These are phyloP conservation scores for Orobanche coerulescens DNA, from an alignment of 257 asterid species.

Conservation along the genomic window DNA sequence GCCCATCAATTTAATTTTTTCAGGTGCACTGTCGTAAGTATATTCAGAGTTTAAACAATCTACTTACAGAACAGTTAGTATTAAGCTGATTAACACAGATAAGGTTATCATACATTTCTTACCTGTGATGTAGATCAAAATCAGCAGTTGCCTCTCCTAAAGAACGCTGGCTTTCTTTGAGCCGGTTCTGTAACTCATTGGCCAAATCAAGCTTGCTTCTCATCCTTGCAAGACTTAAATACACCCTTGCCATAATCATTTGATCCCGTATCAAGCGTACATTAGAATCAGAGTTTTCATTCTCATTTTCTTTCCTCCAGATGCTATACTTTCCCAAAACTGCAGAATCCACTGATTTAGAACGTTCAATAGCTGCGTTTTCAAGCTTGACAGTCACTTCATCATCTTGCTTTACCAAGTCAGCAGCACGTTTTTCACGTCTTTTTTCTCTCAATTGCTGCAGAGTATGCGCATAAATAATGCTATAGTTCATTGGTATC, in stretches of 20 bases:
- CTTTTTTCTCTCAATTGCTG: slow-evolving; percentile 82
- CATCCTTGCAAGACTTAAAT: slow-evolving; percentile 73
- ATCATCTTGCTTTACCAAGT: slow-evolving; percentile 71
- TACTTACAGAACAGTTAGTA: slow-evolving; percentile 12
- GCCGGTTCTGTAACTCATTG: slow-evolving; percentile 63
- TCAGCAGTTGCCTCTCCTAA: slow-evolving; percentile 80
- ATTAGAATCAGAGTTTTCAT: slow-evolving; percentile 83
- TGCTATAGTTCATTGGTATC: background rate
- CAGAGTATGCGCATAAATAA: slow-evolving; percentile 26
- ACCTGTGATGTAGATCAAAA: slow-evolving; percentile 77
- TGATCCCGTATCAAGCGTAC: slow-evolving; percentile 93
- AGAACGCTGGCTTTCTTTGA: slow-evolving; percentile 95
- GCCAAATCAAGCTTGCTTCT: slow-evolving; percentile 64
- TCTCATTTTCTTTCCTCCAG: slow-evolving; percentile 93
- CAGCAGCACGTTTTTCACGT: slow-evolving; percentile 82
- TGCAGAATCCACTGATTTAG: slow-evolving; percentile 94
- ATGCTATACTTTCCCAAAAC: slow-evolving; percentile 90
- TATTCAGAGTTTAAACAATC: slow-evolving; percentile 20
- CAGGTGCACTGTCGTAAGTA: slow-evolving; percentile 58
- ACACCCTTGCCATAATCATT: slow-evolving; percentile 95
- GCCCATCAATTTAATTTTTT: slow-evolving; percentile 80
- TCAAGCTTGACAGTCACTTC: slow-evolving; percentile 84
- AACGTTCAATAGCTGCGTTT: slow-evolving; percentile 85
- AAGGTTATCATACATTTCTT: slow-evolving; percentile 17
- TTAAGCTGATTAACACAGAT: slow-evolving; percentile 14